Conservation (phyloP, 371 early-diverging fungal species). For the Mortierella sp. region DNA sequence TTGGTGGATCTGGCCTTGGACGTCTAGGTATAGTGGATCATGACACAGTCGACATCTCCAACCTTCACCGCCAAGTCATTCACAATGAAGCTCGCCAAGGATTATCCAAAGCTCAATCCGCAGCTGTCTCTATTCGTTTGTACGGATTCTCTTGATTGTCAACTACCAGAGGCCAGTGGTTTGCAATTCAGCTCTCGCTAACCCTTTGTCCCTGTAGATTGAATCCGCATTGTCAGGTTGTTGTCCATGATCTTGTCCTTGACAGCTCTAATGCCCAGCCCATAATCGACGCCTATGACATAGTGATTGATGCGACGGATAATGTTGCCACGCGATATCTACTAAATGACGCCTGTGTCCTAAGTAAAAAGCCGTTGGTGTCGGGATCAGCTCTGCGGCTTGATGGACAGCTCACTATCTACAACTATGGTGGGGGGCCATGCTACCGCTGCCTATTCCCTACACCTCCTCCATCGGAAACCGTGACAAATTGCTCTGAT, state of each 20-base stretch:
- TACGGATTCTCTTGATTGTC: conserved; percentile 48
- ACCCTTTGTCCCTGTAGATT: conserved; percentile 49
- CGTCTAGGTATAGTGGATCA: conserved; percentile 96
- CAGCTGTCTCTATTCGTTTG: conserved; percentile 71
- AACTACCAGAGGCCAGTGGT: not conserved
- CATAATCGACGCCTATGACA: conserved; percentile 83
- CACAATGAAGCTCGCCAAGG: conserved; percentile 87
- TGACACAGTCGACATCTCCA: conserved; percentile 94
- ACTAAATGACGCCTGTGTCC: conserved; percentile 94
- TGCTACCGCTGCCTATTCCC: conserved; percentile 99
- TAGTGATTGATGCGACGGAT: conserved; percentile 98
- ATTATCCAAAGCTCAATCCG: conserved; percentile 86
- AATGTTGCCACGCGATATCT: conserved; percentile 98
- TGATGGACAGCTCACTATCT: conserved; percentile 96
- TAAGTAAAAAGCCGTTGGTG: conserved; percentile 88
- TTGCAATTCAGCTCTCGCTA: no score
- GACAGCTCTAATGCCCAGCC: conserved; percentile 78
- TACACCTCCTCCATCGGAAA: conserved; percentile 87
- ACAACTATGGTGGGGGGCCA: conserved; percentile 88
- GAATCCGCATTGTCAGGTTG: conserved; percentile 68
- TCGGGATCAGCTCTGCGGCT: conserved; percentile 95
- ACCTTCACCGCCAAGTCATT: conserved; percentile 97
- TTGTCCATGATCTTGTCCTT: conserved; percentile 68
- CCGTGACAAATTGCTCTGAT: conserved; percentile 93
- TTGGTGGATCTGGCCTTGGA: conserved; percentile 94